Conservation (phyloP, 2,329 filamentous ascomycete species). For the Cercospora beticola region DNA sequence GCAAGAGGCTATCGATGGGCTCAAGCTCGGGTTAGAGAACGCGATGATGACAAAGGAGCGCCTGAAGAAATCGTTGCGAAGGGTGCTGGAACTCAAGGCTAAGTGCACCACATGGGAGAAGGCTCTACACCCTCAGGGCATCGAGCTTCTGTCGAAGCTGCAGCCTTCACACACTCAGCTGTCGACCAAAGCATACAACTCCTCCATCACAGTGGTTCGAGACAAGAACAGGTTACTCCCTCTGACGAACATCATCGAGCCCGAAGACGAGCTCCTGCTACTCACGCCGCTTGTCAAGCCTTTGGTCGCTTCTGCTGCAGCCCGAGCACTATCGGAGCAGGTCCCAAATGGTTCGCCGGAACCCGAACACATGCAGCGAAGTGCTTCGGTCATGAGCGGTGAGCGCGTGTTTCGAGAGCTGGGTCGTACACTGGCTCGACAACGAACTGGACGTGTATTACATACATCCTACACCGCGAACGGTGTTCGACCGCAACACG, state of each 20-base stretch:
- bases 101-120: conserved; percentile 88
- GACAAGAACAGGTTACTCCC: conserved; percentile 85
- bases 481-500: conserved; percentile 86
- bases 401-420: conserved; percentile 91
- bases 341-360: conserved; percentile 57
- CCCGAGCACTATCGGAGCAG: conserved; percentile 66
- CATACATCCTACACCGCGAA: conserved; percentile 96
- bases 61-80: conserved; percentile 74
- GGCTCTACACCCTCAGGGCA: conserved; percentile 81
- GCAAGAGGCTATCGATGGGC: conserved; percentile 83
- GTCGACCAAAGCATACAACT: conserved; percentile 83
- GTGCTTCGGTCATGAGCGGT: conserved; percentile 75
- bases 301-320: conserved; percentile 82
- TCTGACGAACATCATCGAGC: conserved; percentile 74
- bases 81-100: conserved; percentile 78
- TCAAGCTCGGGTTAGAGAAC: conserved; percentile 87
- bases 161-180: conserved; percentile 79
- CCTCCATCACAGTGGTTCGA: conserved; percentile 86
- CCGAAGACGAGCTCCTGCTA: conserved; percentile 84
- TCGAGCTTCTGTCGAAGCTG: conserved; percentile 72
- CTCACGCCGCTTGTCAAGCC: conserved; percentile 89
- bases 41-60: conserved; percentile 80
- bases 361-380: conserved; percentile 57
- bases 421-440: conserved; percentile 80
- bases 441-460: conserved; percentile 79